A percentile compares a stretch with the other conserved stretches of the same genome.
Evolutionary conservation across 2,329 filamentous ascomycete species (phyloP).

Genomic region (Dichotomopilus funicola): DNA sequence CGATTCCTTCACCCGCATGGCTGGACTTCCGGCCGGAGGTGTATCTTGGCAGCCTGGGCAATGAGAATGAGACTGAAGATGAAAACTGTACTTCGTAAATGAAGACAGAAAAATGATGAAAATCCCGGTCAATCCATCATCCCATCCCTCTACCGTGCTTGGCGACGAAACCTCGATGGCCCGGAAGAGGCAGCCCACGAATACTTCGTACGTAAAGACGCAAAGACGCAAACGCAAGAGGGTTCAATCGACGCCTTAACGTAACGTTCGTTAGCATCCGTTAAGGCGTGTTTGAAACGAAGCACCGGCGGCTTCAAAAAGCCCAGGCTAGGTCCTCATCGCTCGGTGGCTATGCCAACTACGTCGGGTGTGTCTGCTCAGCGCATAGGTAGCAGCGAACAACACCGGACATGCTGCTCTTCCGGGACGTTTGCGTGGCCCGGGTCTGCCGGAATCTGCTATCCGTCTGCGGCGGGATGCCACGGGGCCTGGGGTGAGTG

Average conservation of each 20-base stretch:
- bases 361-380: not conserved
- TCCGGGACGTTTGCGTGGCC: conserved; percentile 14
- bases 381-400: not conserved
- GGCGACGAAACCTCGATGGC: too few species aligned
- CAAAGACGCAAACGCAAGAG: too few species aligned
- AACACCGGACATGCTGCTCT: conserved; percentile 10
- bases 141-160: too few species aligned
- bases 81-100: too few species aligned
- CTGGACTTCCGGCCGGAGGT: not conserved
- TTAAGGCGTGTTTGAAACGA: conserved; percentile 13
- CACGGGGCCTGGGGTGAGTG: too few species aligned
- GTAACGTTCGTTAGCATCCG: too few species aligned
- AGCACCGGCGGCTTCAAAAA: not conserved
- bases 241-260: too few species aligned
- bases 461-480: not conserved
- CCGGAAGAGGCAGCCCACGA: conserved; percentile 10
- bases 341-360: too few species aligned
- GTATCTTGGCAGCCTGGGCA: conserved; percentile 1
- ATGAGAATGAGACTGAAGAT: not conserved
- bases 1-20: not conserved
- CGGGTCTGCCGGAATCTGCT: conserved; percentile 16
- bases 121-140: too few species aligned
- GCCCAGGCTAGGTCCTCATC: too few species aligned
- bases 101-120: too few species aligned
- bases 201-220: not conserved